These are phyloP conservation scores for Fallopia convolvulus DNA, from an alignment of 148 eudicot genomes.

Conservation along the genomic window DNA sequence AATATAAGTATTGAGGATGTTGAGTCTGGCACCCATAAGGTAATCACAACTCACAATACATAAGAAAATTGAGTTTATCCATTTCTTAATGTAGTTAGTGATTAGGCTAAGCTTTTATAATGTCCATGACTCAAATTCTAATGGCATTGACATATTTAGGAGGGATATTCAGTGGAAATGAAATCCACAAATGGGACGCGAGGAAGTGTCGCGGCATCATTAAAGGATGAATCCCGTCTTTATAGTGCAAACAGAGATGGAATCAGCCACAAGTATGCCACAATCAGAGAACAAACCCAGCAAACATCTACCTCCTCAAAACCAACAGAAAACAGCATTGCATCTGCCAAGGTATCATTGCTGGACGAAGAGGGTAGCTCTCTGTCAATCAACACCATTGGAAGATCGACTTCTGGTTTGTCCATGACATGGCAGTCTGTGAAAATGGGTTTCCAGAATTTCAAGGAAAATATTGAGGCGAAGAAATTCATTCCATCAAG, in stretches of 20 bases:
- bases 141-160: conserved; percentile 21
- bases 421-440: conserved; percentile 71
- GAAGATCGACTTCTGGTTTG: conserved; percentile 43
- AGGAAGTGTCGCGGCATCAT: conserved; percentile 38
- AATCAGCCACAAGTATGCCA: conserved; percentile 70
- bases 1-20: conserved; percentile 47
- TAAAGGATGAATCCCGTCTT: conserved; percentile 43
- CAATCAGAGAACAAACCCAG: conserved; percentile 61
- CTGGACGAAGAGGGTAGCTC: conserved; percentile 35
- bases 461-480: conserved; percentile 57
- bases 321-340: conserved; percentile 36
- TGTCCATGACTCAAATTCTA: background rate
- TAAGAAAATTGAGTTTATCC: background rate
- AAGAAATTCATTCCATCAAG: conserved; percentile 56
- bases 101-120: background rate
- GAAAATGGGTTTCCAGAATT: conserved; percentile 60
- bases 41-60: background rate
- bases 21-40: conserved; percentile 41
- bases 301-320: conserved; percentile 30
- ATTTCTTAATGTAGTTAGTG: background rate
- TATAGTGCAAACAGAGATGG: conserved; percentile 56
- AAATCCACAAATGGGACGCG: conserved; percentile 28
- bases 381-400: conserved; percentile 18
- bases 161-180: conserved; percentile 34
- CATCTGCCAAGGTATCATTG: conserved; percentile 64